A percentile compares a stretch with the other conserved stretches of the same genome.
These are phyloP conservation scores for Brettanomyces naardenensis DNA, from an alignment of 805 yeast genomes.

Conservation along the genomic window DNA sequence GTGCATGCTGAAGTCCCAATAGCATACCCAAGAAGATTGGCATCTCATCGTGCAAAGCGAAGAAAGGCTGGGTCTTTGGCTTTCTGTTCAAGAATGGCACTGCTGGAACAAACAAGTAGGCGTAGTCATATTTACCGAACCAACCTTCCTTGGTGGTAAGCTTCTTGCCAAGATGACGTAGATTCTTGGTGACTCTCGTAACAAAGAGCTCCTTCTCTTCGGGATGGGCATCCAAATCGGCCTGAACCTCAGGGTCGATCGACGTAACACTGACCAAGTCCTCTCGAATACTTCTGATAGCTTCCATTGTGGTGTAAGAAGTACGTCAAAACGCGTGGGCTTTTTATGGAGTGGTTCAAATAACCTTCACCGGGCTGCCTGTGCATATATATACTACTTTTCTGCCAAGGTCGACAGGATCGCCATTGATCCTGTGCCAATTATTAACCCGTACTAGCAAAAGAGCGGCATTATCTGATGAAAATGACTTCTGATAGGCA, in stretches of 20 bases:
- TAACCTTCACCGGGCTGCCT: no score
- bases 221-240: slow-evolving; percentile 3
- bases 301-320: no score
- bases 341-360: no score
- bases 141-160: slow-evolving; percentile 69
- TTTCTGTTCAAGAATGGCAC: slow-evolving; percentile 53
- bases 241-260: slow-evolving; percentile 4
- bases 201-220: slow-evolving; percentile 1
- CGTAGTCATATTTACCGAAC: slow-evolving; percentile 83
- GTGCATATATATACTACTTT: no score
- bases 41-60: slow-evolving; percentile 71
- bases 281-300: not conserved
- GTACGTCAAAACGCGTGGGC: no score
- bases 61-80: slow-evolving; percentile 65
- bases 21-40: slow-evolving; percentile 72
- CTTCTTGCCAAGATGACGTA: slow-evolving; percentile 11
- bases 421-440: no score
- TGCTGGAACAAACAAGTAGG: slow-evolving; percentile 69
- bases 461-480: no score
- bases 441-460: no score
- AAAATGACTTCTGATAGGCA: no score
- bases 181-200: slow-evolving; percentile 4
- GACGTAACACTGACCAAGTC: slow-evolving; percentile 1
- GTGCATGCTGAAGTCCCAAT: slow-evolving; percentile 80
- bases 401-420: no score